Evolutionary conservation across 371 early-diverging fungal species (phyloP).

Genomic region (Mucor mucedo): DNA sequence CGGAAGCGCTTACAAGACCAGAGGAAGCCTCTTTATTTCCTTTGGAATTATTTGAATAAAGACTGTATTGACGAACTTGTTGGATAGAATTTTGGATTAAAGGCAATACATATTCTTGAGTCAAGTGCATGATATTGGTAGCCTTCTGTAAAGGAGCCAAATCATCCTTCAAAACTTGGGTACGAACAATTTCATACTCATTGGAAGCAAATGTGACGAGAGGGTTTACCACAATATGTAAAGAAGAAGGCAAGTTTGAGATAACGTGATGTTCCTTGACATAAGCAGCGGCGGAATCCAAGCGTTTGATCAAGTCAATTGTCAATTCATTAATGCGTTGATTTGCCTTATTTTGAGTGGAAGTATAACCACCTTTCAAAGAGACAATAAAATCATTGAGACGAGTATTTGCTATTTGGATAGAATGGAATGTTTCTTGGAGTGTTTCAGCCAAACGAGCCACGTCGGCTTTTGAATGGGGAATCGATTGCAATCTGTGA

Average conservation of each 20-base stretch:
- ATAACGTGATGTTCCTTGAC: slow-evolving; percentile 42
- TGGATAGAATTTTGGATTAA: slow-evolving; percentile 51
- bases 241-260: slow-evolving; percentile 43
- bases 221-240: slow-evolving; percentile 52
- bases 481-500: slow-evolving; percentile 29
- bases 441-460: slow-evolving; percentile 39
- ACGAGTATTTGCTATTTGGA: slow-evolving; percentile 28
- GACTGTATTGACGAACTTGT: slow-evolving; percentile 39
- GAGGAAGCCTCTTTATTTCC: slow-evolving; percentile 25
- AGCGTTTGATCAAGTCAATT: slow-evolving; percentile 30
- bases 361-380: slow-evolving; percentile 34
- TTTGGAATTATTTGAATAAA: slow-evolving; percentile 33
- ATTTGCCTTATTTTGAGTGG: slow-evolving; percentile 32
- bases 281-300: slow-evolving; percentile 45
- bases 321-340: slow-evolving; percentile 39
- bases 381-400: slow-evolving; percentile 40
- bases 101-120: slow-evolving; percentile 56
- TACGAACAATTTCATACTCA: slow-evolving; percentile 54
- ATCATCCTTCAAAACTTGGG: slow-evolving; percentile 50
- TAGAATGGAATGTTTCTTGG: slow-evolving; percentile 29
- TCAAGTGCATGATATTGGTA: slow-evolving; percentile 53
- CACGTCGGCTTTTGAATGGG: slow-evolving; percentile 31
- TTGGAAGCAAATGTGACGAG: slow-evolving; percentile 52
- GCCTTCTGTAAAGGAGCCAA: slow-evolving; percentile 58
- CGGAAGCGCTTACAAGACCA: slow-evolving; percentile 15